phyloP scores from a whole-genome alignment of 352 stramenopile genomes.

The Phytophthora europaea region DNA sequence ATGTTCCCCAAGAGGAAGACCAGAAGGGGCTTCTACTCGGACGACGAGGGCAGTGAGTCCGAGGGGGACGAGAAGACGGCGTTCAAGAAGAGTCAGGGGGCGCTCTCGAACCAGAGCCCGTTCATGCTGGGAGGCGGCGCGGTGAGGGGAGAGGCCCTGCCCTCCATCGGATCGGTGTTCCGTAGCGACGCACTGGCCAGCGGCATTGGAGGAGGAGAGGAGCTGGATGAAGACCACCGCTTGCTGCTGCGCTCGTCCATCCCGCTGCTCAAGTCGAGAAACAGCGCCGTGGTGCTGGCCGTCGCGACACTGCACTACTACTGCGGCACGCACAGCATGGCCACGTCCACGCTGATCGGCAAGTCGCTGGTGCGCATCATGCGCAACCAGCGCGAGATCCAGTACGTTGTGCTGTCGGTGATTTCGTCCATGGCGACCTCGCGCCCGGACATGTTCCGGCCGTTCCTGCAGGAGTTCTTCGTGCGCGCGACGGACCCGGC shows the following conservation, averaged over 20 bases:
- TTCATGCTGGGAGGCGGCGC: constrained; percentile 51
- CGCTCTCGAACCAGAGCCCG: constrained; percentile 46
- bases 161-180: constrained; percentile 83
- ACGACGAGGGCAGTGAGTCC: constrained; percentile 94
- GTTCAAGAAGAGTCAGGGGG: constrained; percentile 30
- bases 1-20: constrained; percentile 76
- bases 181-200: constrained; percentile 73
- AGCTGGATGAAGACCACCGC: constrained; percentile 97
- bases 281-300: constrained; percentile 97
- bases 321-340: constrained; percentile 92
- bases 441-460: constrained; percentile 96
- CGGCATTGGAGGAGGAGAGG: constrained; percentile 72
- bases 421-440: constrained; percentile 96
- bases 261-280: constrained; percentile 97
- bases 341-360: constrained; percentile 92
- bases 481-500: constrained; percentile 95
- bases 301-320: constrained; percentile 98
- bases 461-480: constrained; percentile 98
- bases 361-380: constrained; percentile 98
- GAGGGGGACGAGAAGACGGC: constrained; percentile 50
- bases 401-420: constrained; percentile 97
- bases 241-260: constrained; percentile 96
- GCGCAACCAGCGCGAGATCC: constrained; percentile 97
- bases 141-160: constrained; percentile 54
- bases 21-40: constrained; percentile 97